Evolutionary conservation across 2,329 filamentous ascomycete genomes (phyloP).

Genomic region (Trichoderma polysporum): DNA sequence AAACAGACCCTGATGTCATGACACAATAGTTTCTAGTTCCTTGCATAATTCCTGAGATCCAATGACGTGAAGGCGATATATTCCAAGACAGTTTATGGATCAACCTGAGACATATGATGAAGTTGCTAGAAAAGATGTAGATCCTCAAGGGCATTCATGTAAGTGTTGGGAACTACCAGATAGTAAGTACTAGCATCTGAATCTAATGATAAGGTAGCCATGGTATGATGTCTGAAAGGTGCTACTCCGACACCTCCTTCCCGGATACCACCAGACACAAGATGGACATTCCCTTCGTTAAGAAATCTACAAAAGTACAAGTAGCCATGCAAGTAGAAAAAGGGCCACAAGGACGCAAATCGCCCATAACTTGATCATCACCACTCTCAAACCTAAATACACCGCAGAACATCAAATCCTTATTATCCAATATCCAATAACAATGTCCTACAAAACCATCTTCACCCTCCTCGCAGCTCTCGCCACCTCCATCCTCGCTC

Average conservation of each 20-base stretch:
- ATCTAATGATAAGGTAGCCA: not conserved
- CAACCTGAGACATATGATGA: not conserved
- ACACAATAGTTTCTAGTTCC: not conserved
- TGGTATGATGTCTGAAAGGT: not conserved
- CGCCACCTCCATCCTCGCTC: not conserved
- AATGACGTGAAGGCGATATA: not conserved
- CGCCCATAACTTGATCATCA: not conserved
- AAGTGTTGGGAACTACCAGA: not conserved
- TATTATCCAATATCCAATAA: not conserved
- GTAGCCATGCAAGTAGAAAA: not conserved
- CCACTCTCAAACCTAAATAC: not conserved
- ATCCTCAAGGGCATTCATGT: too few species aligned
- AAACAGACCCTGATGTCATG: not conserved
- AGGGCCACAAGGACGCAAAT: not conserved
- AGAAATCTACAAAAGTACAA: not conserved
- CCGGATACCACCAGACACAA: slow-evolving; percentile 1
- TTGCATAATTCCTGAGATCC: not conserved
- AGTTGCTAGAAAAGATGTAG: not conserved
- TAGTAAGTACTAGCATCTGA: not conserved
- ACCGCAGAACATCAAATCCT: not conserved
- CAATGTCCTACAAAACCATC: slow-evolving; percentile 4
- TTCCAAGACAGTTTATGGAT: not conserved
- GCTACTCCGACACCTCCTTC: not conserved
- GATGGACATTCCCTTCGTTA: not conserved
- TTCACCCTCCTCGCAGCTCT: not conserved